These are phyloP conservation scores for Sporodiniella umbellata DNA, from an alignment of 371 early-diverging fungal genomes.

Conservation along the genomic window DNA sequence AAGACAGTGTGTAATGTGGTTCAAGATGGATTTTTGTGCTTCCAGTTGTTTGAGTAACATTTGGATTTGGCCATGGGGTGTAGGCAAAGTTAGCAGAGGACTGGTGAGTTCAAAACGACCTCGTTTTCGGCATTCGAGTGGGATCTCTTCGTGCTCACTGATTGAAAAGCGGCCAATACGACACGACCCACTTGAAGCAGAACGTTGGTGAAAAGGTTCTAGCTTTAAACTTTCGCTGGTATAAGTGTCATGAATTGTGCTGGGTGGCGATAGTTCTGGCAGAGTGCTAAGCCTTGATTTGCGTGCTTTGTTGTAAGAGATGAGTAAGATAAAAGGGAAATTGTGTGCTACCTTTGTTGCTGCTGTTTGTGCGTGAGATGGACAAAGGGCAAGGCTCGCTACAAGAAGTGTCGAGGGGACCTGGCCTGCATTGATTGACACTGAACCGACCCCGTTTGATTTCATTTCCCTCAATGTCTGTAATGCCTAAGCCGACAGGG, in stretches of 20 bases:
- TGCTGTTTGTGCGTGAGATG: constrained; percentile 4
- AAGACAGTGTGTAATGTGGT: constrained; percentile 8
- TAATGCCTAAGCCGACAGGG: constrained; percentile 6
- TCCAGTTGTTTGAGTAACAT: background rate
- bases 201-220: constrained; percentile 2
- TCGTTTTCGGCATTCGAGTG: constrained; percentile 19
- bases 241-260: background rate
- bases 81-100: background rate
- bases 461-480: constrained; percentile 15
- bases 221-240: background rate
- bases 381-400: background rate
- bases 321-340: background rate
- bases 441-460: constrained; percentile 48
- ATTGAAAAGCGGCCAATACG: constrained; percentile 31
- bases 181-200: constrained; percentile 1
- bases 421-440: constrained; percentile 27
- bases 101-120: constrained; percentile 14
- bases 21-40: constrained; percentile 8
- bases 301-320: background rate
- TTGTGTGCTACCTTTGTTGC: background rate
- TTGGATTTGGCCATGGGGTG: background rate
- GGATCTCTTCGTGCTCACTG: constrained; percentile 8
- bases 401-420: background rate
- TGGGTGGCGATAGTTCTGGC: background rate
- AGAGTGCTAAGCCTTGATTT: constrained; percentile 9